These are phyloP conservation scores for Candida pseudoviswanathii DNA, from an alignment of 1,139 yeast species.

Conservation along the genomic window DNA sequence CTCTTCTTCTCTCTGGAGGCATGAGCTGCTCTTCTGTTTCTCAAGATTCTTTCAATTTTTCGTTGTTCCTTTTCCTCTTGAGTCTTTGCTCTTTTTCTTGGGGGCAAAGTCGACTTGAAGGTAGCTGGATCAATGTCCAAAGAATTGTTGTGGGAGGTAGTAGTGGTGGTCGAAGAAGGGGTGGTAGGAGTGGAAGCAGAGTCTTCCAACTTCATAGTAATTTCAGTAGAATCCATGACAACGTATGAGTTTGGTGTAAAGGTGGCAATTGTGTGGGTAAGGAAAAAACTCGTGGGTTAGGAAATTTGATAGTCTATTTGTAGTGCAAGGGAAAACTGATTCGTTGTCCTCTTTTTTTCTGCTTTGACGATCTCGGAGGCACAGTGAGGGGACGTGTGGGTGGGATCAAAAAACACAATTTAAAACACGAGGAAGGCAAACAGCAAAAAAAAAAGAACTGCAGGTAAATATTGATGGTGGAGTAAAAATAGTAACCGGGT, in stretches of 20 bases:
- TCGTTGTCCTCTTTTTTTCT: conserved; percentile 12
- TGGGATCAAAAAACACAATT: not conserved
- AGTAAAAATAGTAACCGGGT: not conserved
- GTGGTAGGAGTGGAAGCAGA: conserved; percentile 1
- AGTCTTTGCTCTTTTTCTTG: conserved; percentile 95
- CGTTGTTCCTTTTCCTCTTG: conserved; percentile 97
- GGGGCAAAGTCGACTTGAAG: conserved; percentile 66
- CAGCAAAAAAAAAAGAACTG: not conserved
- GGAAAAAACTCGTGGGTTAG: not conserved
- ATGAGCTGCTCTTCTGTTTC: conserved; percentile 97
- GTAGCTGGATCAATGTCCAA: conserved; percentile 14
- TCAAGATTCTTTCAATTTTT: conserved; percentile 84
- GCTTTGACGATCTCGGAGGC: conserved; percentile 2
- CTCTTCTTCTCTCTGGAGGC: conserved; percentile 97
- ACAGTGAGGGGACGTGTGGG: not conserved
- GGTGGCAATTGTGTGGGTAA: not conserved
- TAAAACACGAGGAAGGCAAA: not conserved
- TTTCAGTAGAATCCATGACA: conserved; percentile 4
- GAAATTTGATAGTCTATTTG: conserved; percentile 2
- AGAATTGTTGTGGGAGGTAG: too few relatives aligned
- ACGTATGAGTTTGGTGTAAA: too few relatives aligned
- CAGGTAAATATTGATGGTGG: not conserved
- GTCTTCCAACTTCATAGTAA: conserved; percentile 1
- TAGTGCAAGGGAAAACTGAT: conserved; percentile 5
- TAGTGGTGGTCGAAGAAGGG: not conserved